These are phyloP conservation scores for Arthrocladium fulminans DNA, from an alignment of 2,329 filamentous ascomycete genomes.

Conservation along the genomic window DNA sequence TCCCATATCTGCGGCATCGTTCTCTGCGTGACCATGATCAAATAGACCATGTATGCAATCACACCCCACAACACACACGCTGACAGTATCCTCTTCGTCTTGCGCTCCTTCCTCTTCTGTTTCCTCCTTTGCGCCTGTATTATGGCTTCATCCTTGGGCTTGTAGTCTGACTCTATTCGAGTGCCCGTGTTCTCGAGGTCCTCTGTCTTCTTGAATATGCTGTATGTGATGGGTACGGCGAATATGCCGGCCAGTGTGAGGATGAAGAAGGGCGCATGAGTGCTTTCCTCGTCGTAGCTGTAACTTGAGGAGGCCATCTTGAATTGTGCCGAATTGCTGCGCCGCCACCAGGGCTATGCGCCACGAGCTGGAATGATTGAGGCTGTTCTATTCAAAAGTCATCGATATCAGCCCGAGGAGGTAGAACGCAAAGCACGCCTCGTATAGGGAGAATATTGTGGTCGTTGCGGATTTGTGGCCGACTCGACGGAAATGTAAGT, in stretches of 20 bases:
- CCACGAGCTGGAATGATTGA: not conserved
- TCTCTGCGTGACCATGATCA: constrained; percentile 71
- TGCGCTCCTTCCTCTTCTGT: constrained; percentile 82
- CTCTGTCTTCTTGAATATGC: constrained; percentile 60
- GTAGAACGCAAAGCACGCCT: not conserved
- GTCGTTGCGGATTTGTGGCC: not conserved
- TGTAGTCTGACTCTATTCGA: constrained; percentile 72
- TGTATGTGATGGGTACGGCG: constrained; percentile 84
- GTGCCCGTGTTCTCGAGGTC: constrained; percentile 71
- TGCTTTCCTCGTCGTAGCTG: constrained; percentile 94
- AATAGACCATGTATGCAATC: constrained; percentile 85
- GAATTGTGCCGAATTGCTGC: not conserved
- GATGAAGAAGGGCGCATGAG: constrained; percentile 99
- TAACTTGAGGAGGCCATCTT: constrained; percentile 61
- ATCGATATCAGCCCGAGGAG: not conserved
- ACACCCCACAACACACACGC: constrained; percentile 56
- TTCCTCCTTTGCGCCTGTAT: constrained; percentile 74
- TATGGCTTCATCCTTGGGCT: constrained; percentile 71
- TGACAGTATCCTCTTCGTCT: constrained; percentile 71
- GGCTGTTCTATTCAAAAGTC: not conserved
- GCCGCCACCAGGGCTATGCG: constrained; percentile 1
- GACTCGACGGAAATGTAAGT: not conserved
- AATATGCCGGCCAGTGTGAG: constrained; percentile 80
- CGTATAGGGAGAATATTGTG: too few species aligned
- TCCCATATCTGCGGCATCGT: constrained; percentile 78